Percentiles rank a stretch among this genome's conserved stretches.
Evolutionary conservation across 768 basidiomycete genomes (phyloP).

Genomic region (Phaeotremella skinneri): DNA sequence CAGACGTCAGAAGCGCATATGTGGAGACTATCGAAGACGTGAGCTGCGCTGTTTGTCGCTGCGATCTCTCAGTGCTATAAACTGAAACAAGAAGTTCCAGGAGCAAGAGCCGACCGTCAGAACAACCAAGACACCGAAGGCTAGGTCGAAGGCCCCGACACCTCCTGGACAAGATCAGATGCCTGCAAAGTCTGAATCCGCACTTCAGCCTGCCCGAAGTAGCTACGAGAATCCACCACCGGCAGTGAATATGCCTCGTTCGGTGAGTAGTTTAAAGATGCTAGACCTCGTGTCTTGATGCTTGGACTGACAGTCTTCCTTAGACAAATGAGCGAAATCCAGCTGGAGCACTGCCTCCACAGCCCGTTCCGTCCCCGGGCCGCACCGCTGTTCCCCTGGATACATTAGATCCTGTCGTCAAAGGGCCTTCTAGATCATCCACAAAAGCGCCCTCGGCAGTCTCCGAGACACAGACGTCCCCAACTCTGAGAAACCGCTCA

Average conservation of each 20-base stretch:
- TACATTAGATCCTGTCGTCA: too few relatives aligned
- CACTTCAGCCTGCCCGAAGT: constrained; percentile 12
- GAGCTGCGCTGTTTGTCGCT: constrained; percentile 7
- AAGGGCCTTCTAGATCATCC: neutral
- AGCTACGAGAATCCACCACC: constrained; percentile 10
- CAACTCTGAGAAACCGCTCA: constrained; percentile 2
- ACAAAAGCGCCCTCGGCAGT: constrained; percentile 3
- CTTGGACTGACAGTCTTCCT: too few relatives aligned
- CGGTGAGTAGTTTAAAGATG: too few relatives aligned
- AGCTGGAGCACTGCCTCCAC: too few relatives aligned
- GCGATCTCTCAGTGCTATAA: constrained; percentile 5
- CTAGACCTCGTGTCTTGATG: too few relatives aligned
- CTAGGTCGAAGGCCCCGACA: neutral
- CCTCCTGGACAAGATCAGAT: neutral
- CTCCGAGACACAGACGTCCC: too few relatives aligned
- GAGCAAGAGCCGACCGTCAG: constrained; percentile 15
- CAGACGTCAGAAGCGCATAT: constrained; percentile 42
- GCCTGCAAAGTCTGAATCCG: constrained; percentile 16
- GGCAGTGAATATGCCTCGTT: too few relatives aligned
- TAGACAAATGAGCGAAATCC: too few relatives aligned
- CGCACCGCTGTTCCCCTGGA: too few relatives aligned
- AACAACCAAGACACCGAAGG: neutral
- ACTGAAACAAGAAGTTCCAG: constrained; percentile 21
- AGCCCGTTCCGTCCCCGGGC: too few relatives aligned
- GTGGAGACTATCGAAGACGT: constrained; percentile 51